Base-by-base conservation (phyloP, 225 moss, liverwort and hornwort genomes). In the Neckera pumila region DNA sequence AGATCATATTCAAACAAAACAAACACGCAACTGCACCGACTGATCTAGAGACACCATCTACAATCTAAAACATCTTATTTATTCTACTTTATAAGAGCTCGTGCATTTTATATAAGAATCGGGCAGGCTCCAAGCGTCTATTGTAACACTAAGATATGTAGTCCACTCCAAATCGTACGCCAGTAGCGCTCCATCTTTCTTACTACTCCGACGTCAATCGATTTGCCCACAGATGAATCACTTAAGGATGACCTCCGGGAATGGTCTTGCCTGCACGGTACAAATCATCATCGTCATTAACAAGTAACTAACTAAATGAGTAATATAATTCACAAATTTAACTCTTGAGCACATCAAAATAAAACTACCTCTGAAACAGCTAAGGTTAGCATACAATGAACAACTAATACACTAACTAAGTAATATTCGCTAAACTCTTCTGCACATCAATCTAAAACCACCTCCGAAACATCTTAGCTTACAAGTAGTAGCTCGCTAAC, bases 221-320 rank as follows among this genome's bases (percentile, higher is more conserved):
- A 73, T 38, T 38, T 13, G 12, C 1, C 26, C 28, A 5, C 71
- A 58, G 7, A 81, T 17, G 6, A 17, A 53, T 38, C 28, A 51
- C 58, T 87, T 69, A 91, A 53, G 89, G 2, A 42, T 91, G 89
- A 21, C 89, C 91, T 67, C 91, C 91, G 81, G 91, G 91, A 70
- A 91, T 89, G 1, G 6, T 2, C 49, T 23, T 3, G 62, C 89
- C 91, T 91, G 87, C 85, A 89, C 49, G 53, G 3, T 27, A 23
- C 47, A 47, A 31, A 38, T 25, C 3, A 12, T 18, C 17, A 88
- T 15, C 19, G 38, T 31, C 22, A 54, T 10, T 8, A 82, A 18
- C 64, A n/a, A 23, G 28, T 14, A 9, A 5, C 3, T 17, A 17
- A 49, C 11, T 15, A 54, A 34, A 36, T 13, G 53, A 8, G 51